These are phyloP conservation scores for Penicillium sp. DNA, from an alignment of 2,329 filamentous ascomycete genomes.

Conservation along the genomic window DNA sequence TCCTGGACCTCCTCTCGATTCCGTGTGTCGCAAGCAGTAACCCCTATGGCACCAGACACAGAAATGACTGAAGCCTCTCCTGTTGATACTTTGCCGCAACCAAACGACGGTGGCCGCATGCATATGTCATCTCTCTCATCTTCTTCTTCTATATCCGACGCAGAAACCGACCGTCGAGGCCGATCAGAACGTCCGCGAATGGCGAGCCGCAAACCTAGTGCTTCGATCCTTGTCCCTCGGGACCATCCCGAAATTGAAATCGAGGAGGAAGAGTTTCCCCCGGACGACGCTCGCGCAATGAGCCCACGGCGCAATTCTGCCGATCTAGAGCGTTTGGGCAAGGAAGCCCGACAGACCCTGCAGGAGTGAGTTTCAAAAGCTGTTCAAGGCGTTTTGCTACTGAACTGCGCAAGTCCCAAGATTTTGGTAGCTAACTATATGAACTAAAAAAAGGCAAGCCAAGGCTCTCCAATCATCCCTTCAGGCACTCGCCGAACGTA, in stretches of 20 bases:
- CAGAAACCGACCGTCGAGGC: conserved; percentile 43
- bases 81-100: conserved; percentile 40
- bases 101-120: conserved; percentile 39
- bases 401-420: neutral
- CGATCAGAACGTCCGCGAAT: conserved; percentile 62
- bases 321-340: conserved; percentile 82
- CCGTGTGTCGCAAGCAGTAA: conserved; percentile 20
- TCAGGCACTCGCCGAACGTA: conserved; percentile 83
- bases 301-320: conserved; percentile 87
- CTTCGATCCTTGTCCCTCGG: conserved; percentile 76
- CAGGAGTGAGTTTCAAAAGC: conserved; percentile 53
- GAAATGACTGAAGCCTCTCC: conserved; percentile 39
- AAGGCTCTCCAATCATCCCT: conserved; percentile 85
- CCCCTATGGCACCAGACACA: conserved; percentile 37
- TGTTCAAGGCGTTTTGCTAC: neutral
- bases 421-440: neutral
- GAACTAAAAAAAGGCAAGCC: conserved; percentile 61
- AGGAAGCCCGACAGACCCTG: conserved; percentile 68
- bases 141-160: conserved; percentile 50
- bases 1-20: conserved; percentile 22
- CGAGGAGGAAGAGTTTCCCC: conserved; percentile 71
- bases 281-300: conserved; percentile 90
- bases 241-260: conserved; percentile 72
- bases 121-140: conserved; percentile 45
- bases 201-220: conserved; percentile 72